A percentile compares a stretch with the other conserved stretches of the same genome.
Evolutionary conservation across 768 basidiomycete genomes (phyloP).

Genomic region (Kwoniella newhampshirensis): DNA sequence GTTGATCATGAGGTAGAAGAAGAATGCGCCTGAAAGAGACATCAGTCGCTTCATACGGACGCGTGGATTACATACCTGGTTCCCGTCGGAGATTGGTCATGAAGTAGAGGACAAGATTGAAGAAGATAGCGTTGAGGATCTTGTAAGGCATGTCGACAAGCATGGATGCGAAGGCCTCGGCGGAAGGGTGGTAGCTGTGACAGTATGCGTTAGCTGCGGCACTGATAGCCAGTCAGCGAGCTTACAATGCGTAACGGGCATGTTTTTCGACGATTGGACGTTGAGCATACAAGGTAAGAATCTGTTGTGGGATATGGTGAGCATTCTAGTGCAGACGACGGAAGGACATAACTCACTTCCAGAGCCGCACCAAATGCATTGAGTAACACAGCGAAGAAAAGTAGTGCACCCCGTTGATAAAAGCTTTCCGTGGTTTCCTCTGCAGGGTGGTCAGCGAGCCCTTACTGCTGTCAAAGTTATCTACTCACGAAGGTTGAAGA

Average conservation of each 20-base stretch:
- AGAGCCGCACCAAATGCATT: slow-evolving; percentile 57
- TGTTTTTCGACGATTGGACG: slow-evolving; percentile 57
- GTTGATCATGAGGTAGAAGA: slow-evolving; percentile 59
- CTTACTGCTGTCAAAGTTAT: background rate
- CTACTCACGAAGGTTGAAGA: slow-evolving; percentile 46
- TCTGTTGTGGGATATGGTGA: slow-evolving; percentile 32
- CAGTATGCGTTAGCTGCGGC: background rate
- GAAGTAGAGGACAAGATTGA: slow-evolving; percentile 56
- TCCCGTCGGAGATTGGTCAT: slow-evolving; percentile 56
- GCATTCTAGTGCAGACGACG: background rate
- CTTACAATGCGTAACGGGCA: slow-evolving; percentile 56
- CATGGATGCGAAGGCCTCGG: slow-evolving; percentile 52
- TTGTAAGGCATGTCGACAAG: slow-evolving; percentile 52
- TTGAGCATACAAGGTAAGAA: slow-evolving; percentile 54
- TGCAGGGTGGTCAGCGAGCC: background rate
- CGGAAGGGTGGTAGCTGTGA: slow-evolving; percentile 59
- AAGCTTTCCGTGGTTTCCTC: slow-evolving; percentile 43
- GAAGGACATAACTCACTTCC: slow-evolving; percentile 37
- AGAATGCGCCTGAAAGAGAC: slow-evolving; percentile 50
- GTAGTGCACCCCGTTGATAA: slow-evolving; percentile 37
- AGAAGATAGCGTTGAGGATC: slow-evolving; percentile 40
- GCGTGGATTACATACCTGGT: slow-evolving; percentile 57
- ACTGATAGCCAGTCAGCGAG: slow-evolving; percentile 3
- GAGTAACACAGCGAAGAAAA: slow-evolving; percentile 61
- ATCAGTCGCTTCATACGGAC: slow-evolving; percentile 53